Evolutionary conservation across 148 eudicot genomes (phyloP), one percentile per base, ranked within the genome.

Genomic region (Heliamphora exappendiculata): DNA sequence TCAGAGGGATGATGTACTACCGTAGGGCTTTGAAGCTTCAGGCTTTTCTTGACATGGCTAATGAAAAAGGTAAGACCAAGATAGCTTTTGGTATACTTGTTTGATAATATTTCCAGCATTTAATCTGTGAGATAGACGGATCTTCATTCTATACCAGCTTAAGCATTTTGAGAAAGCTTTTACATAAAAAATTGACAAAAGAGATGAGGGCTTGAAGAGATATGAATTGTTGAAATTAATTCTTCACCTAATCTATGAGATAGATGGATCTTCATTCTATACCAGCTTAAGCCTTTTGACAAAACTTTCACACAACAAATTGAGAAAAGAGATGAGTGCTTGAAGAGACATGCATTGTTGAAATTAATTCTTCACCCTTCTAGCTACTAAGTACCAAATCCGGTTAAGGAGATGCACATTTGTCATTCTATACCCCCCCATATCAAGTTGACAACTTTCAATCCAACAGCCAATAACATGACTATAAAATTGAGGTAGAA

Each of bases 1-100:
- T 86, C 20, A 78, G 88, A 73, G 88, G 88, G 11, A 86, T 86
- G 88, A 86, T 86, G 88, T 86, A 86, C 60, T 86, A 83, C 36
- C 78, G 86, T 44, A 81, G 82, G 70, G 88, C 88, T 16, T 81
- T 86, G 74, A 82, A 79, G 67, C 88, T 86, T 79, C 88, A 86
- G 67, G 88, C 88, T 29, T 86, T 83, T 78, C 85, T 86, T 50
- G 88, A 86, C 80, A 86, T 86, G 88, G 88, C 88, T 29, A 54
- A 67, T 31, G 88, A 86, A 70, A 64, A 71, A 26, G 88, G 88
- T 86, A 78, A 16, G 28, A 29, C n/a, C 57, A 47, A 24, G 20
- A 47, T 24, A 26, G 14, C 67, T 44, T 55, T 54, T 53, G 22
- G 36, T 16, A 49, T 26, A 28, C 24, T 9, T 19, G 12, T 42